These are phyloP conservation scores for Claviceps sp. DNA, from an alignment of 2,329 filamentous ascomycete species.

Conservation along the genomic window DNA sequence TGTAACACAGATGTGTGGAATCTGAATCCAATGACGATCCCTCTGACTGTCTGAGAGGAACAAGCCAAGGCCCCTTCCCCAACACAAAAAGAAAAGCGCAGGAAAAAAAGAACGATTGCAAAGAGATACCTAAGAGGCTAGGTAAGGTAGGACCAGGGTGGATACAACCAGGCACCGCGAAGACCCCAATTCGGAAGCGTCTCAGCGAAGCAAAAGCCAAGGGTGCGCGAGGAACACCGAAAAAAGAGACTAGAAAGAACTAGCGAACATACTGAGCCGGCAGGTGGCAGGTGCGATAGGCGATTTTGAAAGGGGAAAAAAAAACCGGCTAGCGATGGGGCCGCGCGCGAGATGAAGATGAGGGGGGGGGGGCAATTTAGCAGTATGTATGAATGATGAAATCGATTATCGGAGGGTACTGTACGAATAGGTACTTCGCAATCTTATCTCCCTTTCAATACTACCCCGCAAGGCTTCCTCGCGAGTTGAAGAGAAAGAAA, in stretches of 20 bases:
- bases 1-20: not conserved
- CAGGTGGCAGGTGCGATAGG: conserved; percentile 1
- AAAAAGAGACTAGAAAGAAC: conserved; percentile 1
- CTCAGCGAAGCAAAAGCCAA: not conserved
- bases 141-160: not conserved
- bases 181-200: not conserved
- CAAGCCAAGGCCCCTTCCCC: not conserved
- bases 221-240: not conserved
- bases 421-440: too few species aligned
- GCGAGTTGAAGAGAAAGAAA: not conserved
- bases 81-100: not conserved
- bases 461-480: conserved; percentile 4
- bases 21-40: not conserved
- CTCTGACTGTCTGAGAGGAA: not conserved
- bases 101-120: not conserved
- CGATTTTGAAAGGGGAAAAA: not conserved
- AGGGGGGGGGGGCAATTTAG: not conserved
- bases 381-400: too few species aligned
- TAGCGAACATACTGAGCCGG: conserved; percentile 3
- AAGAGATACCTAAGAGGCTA: too few species aligned
- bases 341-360: not conserved
- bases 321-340: not conserved
- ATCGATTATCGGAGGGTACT: not conserved
- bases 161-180: not conserved
- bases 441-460: conserved; percentile 5